Percentiles rank a stretch among this genome's conserved stretches.
Evolutionary conservation across 1,139 yeast genomes (phyloP).

Genomic region (Candida sp.): DNA sequence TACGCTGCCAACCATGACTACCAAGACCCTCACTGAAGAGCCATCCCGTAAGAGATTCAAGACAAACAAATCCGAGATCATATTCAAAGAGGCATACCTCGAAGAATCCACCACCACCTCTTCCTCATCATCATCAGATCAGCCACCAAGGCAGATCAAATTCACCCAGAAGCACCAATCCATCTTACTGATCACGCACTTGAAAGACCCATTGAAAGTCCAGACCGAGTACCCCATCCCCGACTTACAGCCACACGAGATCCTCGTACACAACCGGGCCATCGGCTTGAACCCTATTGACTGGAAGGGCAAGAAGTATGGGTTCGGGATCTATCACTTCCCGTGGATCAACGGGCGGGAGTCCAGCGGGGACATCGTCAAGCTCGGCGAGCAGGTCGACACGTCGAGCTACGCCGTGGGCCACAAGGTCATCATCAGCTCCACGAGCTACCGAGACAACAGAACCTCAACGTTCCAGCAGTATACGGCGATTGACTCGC

Average conservation of each 20-base stretch:
- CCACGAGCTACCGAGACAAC: slow-evolving; percentile 50
- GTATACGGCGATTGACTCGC: slow-evolving; percentile 45
- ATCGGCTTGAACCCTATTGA: slow-evolving; percentile 53
- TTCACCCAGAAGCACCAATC: slow-evolving; percentile 15
- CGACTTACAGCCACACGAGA: slow-evolving; percentile 28
- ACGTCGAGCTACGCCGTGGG: slow-evolving; percentile 24
- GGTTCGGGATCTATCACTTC: slow-evolving; percentile 50
- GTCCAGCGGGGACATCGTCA: slow-evolving; percentile 42
- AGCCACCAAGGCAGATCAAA: slow-evolving; percentile 7
- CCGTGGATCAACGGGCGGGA: slow-evolving; percentile 58
- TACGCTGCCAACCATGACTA: neutral
- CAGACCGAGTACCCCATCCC: slow-evolving; percentile 21
- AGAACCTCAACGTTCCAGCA: slow-evolving; percentile 53
- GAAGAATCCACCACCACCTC: neutral
- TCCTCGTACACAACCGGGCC: slow-evolving; percentile 41
- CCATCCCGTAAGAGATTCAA: slow-evolving; percentile 13
- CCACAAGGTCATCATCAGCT: slow-evolving; percentile 43
- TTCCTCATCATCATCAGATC: neutral
- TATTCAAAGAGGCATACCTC: slow-evolving; percentile 1
- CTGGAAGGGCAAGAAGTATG: slow-evolving; percentile 54
- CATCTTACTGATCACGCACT: slow-evolving; percentile 16
- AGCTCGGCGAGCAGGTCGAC: slow-evolving; percentile 32
- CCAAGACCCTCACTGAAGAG: slow-evolving; percentile 8
- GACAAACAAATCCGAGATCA: slow-evolving; percentile 7
- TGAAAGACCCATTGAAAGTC: slow-evolving; percentile 20